A percentile compares a stretch with the other conserved stretches of the same genome.
Evolutionary conservation across 176 grass and related monocot genomes (phyloP).

Genomic region (Triticum dicoccoides): DNA sequence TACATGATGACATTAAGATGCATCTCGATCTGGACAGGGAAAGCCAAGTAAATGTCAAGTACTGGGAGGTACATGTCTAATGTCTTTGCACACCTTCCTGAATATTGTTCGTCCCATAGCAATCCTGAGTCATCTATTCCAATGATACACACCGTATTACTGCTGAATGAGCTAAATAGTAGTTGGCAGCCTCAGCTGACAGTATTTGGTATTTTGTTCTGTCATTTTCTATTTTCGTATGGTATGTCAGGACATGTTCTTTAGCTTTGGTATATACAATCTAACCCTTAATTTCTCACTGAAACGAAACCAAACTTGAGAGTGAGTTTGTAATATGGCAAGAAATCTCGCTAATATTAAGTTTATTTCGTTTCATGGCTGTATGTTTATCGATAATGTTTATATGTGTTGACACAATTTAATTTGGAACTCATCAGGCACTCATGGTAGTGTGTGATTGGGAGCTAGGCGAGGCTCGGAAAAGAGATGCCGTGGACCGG

Average conservation of each 20-base stretch:
- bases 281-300: slow-evolving; percentile 1
- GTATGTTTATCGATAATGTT: slow-evolving; percentile 10
- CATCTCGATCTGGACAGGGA: slow-evolving; percentile 88
- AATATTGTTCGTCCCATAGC: slow-evolving; percentile 18
- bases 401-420: background rate
- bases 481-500: slow-evolving; percentile 89
- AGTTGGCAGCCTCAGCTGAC: background rate
- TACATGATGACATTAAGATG: slow-evolving; percentile 93
- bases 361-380: background rate
- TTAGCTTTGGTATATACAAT: slow-evolving; percentile 14
- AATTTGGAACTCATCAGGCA: slow-evolving; percentile 53
- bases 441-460: slow-evolving; percentile 89
- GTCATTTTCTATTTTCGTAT: background rate
- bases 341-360: background rate
- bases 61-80: slow-evolving; percentile 81
- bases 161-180: slow-evolving; percentile 20
- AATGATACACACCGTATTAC: background rate
- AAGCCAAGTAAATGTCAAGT: slow-evolving; percentile 70
- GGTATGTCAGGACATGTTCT: slow-evolving; percentile 12
- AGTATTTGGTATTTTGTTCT: slow-evolving; percentile 3
- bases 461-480: slow-evolving; percentile 82
- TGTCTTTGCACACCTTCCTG: slow-evolving; percentile 14
- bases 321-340: background rate
- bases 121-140: background rate
- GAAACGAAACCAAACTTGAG: slow-evolving; percentile 14